Percentiles rank a stretch among this genome's conserved stretches.
phyloP scores from a whole-genome alignment of 441 rosid genomes.

The Raphanus hybrid region DNA sequence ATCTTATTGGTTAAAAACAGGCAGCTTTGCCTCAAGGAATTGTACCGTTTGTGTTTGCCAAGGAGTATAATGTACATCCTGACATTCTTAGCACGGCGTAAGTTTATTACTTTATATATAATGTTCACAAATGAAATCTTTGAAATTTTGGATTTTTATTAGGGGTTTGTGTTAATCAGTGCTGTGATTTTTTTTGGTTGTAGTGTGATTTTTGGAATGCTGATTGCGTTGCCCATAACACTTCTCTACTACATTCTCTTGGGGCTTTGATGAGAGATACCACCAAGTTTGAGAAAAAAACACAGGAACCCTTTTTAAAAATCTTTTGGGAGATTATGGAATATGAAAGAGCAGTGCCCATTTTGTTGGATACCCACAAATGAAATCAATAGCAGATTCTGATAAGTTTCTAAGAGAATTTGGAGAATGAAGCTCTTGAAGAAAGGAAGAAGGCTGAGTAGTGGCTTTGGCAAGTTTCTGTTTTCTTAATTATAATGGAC shows the following conservation, averaged over 20 bases:
- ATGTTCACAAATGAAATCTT: background rate
- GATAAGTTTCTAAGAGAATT: background rate
- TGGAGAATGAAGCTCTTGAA: constrained; percentile 13
- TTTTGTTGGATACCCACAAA: background rate
- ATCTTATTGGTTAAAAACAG: constrained; percentile 44
- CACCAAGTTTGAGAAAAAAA: background rate
- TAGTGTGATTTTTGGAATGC: constrained; percentile 96
- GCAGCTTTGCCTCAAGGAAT: constrained; percentile 99
- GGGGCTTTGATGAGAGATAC: constrained; percentile 56
- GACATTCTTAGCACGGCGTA: constrained; percentile 94
- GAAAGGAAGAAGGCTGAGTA: constrained; percentile 6
- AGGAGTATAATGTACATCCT: constrained; percentile 95
- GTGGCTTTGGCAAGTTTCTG: constrained; percentile 19
- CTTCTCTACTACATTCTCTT: constrained; percentile 82
- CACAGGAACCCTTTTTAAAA: no score
- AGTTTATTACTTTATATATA: background rate
- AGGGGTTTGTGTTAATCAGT: background rate
- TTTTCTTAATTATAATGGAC: background rate
- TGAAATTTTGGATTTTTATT: background rate
- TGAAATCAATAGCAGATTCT: background rate
- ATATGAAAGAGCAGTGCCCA: background rate
- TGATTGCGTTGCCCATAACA: constrained; percentile 86
- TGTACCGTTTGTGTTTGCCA: constrained; percentile 92
- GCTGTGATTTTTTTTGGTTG: constrained; percentile 8
- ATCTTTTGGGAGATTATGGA: background rate